Conservation (phyloP, 1,284 basidiomycete species). For the Coriolopsis trogii region DNA sequence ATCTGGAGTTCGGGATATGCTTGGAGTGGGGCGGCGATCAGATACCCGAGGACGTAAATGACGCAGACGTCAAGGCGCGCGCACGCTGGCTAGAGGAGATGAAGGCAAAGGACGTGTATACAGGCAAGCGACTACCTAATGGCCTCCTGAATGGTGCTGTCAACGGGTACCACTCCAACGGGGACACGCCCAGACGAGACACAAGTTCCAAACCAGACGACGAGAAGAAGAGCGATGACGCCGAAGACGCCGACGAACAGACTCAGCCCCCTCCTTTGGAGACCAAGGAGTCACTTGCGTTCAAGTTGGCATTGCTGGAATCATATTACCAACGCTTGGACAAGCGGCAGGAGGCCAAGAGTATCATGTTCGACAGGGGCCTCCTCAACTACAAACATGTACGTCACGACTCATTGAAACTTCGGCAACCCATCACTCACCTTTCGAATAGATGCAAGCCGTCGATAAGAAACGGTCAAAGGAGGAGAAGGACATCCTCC, state of each 20-base stretch:
- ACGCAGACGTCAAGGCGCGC: constrained; percentile 69
- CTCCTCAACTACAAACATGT: constrained; percentile 95
- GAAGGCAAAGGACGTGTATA: constrained; percentile 38
- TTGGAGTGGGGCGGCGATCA: constrained; percentile 85
- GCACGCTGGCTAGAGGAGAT: constrained; percentile 70
- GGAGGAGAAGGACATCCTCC: constrained; percentile 91
- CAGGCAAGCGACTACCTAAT: constrained; percentile 38
- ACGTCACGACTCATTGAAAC: constrained; percentile 15
- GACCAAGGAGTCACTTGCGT: constrained; percentile 85
- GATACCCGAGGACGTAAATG: constrained; percentile 75
- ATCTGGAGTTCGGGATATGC: constrained; percentile 93
- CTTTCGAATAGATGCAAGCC: constrained; percentile 73
- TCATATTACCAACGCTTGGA: constrained; percentile 95
- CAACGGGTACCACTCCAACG: constrained; percentile 46
- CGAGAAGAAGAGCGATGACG: constrained; percentile 50
- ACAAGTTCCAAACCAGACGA: constrained; percentile 32
- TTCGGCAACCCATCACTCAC: constrained; percentile 1
- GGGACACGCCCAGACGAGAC: constrained; percentile 30
- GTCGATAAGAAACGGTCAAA: constrained; percentile 89
- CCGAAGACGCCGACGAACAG: constrained; percentile 55
- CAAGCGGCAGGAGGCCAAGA: constrained; percentile 85
- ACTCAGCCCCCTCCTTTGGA: constrained; percentile 78
- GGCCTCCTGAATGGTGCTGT: constrained; percentile 42
- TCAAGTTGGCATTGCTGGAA: constrained; percentile 90
- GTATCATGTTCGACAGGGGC: constrained; percentile 92